Evolutionary conservation across 2,329 filamentous ascomycete species (phyloP).

Genomic region (Fusarium pilosicola): DNA sequence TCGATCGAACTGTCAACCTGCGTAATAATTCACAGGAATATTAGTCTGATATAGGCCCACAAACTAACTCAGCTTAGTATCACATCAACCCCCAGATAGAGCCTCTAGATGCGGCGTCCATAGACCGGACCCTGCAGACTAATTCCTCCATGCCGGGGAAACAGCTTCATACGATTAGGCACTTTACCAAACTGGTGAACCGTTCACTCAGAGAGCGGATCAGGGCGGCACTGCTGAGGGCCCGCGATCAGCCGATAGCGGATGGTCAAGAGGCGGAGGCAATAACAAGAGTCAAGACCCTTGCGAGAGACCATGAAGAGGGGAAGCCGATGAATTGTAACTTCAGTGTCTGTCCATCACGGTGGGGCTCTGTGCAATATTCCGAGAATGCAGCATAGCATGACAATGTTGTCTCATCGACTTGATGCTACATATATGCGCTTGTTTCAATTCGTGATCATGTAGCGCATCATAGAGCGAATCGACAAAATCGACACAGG

Average conservation of each 20-base stretch:
- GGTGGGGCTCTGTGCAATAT: constrained; percentile 14
- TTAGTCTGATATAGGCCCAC: background rate
- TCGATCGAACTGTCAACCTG: background rate
- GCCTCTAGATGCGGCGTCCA: constrained; percentile 10
- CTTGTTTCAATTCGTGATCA: constrained; percentile 15
- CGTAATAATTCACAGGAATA: background rate
- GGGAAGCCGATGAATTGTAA: background rate
- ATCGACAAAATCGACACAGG: constrained; percentile 18
- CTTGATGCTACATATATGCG: constrained; percentile 4
- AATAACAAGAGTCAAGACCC: constrained; percentile 12
- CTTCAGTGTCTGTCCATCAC: background rate
- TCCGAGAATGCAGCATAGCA: constrained; percentile 13
- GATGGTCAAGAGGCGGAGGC: background rate
- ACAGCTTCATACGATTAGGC: constrained; percentile 16
- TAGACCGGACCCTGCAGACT: constrained; percentile 38
- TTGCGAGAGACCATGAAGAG: constrained; percentile 12
- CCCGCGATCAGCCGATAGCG: constrained; percentile 11
- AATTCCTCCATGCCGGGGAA: constrained; percentile 20
- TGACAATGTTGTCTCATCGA: constrained; percentile 1
- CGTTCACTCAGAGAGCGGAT: constrained; percentile 1
- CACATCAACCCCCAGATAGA: constrained; percentile 12
- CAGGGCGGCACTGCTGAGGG: background rate
- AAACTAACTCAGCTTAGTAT: constrained; percentile 36
- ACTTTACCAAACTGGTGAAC: constrained; percentile 4
- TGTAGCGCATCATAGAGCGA: constrained; percentile 17